Evolutionary conservation across 2,329 filamentous ascomycete genomes (phyloP), one percentile per base, ranked within the genome.

Genomic region (Aureobasidium vineae): DNA sequence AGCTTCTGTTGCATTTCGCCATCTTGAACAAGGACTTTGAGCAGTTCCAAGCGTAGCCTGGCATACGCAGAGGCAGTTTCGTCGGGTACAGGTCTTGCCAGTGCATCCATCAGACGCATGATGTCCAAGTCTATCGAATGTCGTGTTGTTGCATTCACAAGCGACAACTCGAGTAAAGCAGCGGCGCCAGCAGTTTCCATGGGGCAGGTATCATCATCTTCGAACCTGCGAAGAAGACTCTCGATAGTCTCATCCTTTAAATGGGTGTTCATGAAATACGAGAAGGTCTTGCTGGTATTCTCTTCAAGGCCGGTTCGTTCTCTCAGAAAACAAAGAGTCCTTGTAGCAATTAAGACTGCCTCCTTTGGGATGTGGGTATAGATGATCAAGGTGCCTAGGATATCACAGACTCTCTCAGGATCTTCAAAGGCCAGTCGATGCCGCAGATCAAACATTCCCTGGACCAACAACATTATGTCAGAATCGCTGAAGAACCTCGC

Each of bases 211-310:
- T 56, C 31, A 11, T 56, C 52, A n/a, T 57, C 50, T 28, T 67
- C 65, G 31, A 67, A 50, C 19, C 56, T 56, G 26, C 50, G 13
- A 21, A 67, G 57, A 11, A 67, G 64, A 33, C 56, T 65, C 21
- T 67, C 68, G 11, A 69, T 45, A 2, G 66, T 36, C 28, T 63
- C 52, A 26, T 67, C 66, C 43, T 68, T 66, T 6, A 67, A 50
- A 36, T 69, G 68, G 38, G 68, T 69, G 16, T 64, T 54, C 38
- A 67, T 63, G 15, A 68, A 47, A 53, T 63, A 68, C 33, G 65
- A 59, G 15, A 69, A 57, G n/a, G 68, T 69, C 40, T 66, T 61
- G 28, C 54, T 64, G 6, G 63, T 66, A 40, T 69, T 68, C 5
- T 67, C 53, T 23, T 66, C 47, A 4, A 69, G 47, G 23, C 40